phyloP scores from a whole-genome alignment of 768 basidiomycete species.

The Mycena amicta region DNA sequence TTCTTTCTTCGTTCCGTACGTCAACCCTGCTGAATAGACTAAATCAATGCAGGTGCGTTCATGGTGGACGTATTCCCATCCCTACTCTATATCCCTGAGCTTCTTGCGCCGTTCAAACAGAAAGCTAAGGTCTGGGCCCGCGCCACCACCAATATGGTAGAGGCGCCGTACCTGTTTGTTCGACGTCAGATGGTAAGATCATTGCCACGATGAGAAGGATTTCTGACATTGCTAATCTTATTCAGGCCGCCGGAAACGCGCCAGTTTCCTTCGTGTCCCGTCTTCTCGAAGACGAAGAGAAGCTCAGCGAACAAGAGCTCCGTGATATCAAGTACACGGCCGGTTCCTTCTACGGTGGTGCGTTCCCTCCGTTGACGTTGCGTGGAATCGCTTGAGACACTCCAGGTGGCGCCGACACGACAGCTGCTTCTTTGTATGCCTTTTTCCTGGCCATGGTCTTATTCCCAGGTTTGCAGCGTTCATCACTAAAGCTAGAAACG shows the following conservation, averaged over 20 bases:
- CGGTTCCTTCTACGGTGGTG: slow-evolving; percentile 49
- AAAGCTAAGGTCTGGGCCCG: slow-evolving; percentile 44
- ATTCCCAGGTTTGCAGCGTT: slow-evolving; percentile 30
- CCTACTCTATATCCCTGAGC: slow-evolving; percentile 53
- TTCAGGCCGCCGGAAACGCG: slow-evolving; percentile 44
- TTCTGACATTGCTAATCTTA: background rate
- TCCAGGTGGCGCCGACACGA: slow-evolving; percentile 54
- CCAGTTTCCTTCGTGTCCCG: slow-evolving; percentile 47
- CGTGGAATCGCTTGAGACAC: no score
- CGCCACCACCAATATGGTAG: slow-evolving; percentile 41
- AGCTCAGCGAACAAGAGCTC: slow-evolving; percentile 35
- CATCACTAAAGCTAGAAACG: slow-evolving; percentile 24
- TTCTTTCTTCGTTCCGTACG: slow-evolving; percentile 24
- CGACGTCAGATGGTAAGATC: slow-evolving; percentile 48
- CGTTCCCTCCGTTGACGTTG: no score
- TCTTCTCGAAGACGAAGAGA: slow-evolving; percentile 39
- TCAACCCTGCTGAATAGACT: background rate
- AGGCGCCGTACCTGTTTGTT: slow-evolving; percentile 46
- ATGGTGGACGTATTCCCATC: slow-evolving; percentile 44
- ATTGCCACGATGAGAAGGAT: background rate
- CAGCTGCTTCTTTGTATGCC: slow-evolving; percentile 46
- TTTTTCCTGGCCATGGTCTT: slow-evolving; percentile 54
- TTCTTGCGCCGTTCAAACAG: slow-evolving; percentile 55
- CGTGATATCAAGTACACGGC: slow-evolving; percentile 45
- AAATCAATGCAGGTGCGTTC: slow-evolving; percentile 31